Evolutionary conservation across 768 basidiomycete genomes (phyloP), one percentile per base, ranked within the genome.

Genomic region (Botryobasidium botryosum): DNA sequence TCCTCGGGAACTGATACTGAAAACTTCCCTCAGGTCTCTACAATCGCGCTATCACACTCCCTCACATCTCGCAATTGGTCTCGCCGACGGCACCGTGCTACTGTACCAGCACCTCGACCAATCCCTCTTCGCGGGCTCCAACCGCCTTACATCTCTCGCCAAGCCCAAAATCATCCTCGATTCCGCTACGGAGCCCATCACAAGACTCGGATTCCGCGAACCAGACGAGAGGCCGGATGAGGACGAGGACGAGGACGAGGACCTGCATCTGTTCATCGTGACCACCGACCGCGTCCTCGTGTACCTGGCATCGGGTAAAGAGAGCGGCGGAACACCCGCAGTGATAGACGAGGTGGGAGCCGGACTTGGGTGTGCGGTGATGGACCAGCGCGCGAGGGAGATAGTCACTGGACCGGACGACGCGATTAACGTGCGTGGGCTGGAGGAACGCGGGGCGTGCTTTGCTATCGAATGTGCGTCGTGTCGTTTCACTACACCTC

Each of bases 1-100:
- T 37, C 21, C 18, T 7, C n/a, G n/a, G n/a, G n/a, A n/a, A n/a
- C n/a, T n/a, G 26, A 7, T 10, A 2, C 20, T 20, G 27, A n/a
- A 17, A 17, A 18, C 23, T 23, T 36, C 1, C 12, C 10, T 36
- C 26, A 40, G 74, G 75, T 91, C 10, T 77, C 85, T 2, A 73
- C 79, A 1, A 65, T 94, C 33, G 84, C 90, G 0, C 64, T 90
- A 18, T 82, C 91, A 0, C 63, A 74, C 5, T 70, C 71, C 15
- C 67, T 94, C 83, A 0, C 84, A 90, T 58, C 74, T 99, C 21
- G 80, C 91, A 5, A 72, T 97, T 33, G 94, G 91, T 12, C 72
- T 97, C n/a, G 88, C 78, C 5, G 91, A 96, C 55, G 94, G 94
- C 21, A 84, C 84, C 0, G 91, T 94, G 13, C 68, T 97, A 6